Base-by-base conservation (phyloP, 2,329 filamentous ascomycete genomes). In the Monosporascus sp. region DNA sequence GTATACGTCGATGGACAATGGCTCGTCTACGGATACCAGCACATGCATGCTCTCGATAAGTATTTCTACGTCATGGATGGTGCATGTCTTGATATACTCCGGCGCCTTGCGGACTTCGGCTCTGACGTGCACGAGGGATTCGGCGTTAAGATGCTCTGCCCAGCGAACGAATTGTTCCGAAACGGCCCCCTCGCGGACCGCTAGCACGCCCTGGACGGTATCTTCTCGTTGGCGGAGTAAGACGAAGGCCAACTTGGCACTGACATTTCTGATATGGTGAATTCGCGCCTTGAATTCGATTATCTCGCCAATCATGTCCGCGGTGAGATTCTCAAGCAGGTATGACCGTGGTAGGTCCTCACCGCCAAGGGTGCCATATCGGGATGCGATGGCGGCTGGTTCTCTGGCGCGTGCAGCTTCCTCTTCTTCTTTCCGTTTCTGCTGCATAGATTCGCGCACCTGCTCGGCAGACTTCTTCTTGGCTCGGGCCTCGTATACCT, bases 121-220 rank as follows among this genome's bases (percentile, higher is more conserved):
- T 50, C 81, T 84, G 52, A 96, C 84, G 53, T 89, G 82, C 5
- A 96, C 84, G 49, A 96, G 81, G 7, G 85, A 88, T 66, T 95
- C 92, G 6, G 86, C 76, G 52, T 87, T 85, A 46, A 96, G 76
- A 66, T 90, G 90, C 71, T 95, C 89, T 3, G 90, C 89, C 88
- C 91, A 96, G 66, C 89, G 86, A 27, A 96, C 79, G 80, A 96
- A 93, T 63, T 88, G 81, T 54, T 84, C 79, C 1, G 87, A 87
- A 11, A 88, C 79, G 48, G 76, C 75, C 7, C 83, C 81, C 59
- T 84, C 75, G 64, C 74, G 57, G 68, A 69, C 60, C 68, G 69
- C 52, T 17, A 97, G 76, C 3, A 96, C 89, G 57, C 90, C 91
- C 70, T 97, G 92, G 50, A 96, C 83, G 24, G 91, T 94, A 59